Evolutionary conservation across 345 rosid species (phyloP).

Genomic region (Citrus reticulata): DNA sequence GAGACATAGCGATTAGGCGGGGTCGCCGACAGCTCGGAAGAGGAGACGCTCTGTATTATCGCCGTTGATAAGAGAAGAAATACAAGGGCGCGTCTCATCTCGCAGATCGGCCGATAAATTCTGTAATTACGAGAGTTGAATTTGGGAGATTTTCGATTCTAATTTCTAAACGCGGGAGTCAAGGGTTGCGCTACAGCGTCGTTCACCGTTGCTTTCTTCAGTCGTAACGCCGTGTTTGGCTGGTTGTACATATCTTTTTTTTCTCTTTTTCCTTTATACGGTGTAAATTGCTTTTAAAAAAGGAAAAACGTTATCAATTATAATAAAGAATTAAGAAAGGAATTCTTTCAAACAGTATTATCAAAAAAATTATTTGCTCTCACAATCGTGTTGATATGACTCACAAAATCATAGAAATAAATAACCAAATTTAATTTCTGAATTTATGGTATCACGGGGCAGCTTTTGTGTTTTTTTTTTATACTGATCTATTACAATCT

Average conservation of each 20-base stretch:
- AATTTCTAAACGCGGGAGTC: not conserved
- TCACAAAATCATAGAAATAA: not conserved
- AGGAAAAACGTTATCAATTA: too few species aligned
- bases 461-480: not conserved
- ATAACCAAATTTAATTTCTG: not conserved
- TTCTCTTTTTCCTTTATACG: too few species aligned
- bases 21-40: constrained; percentile 38
- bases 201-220: not conserved
- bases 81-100: constrained; percentile 47
- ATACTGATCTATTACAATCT: too few species aligned
- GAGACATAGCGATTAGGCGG: constrained; percentile 10
- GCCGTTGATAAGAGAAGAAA: constrained; percentile 29
- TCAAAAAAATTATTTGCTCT: not conserved
- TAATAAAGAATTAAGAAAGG: too few species aligned
- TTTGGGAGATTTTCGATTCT: not conserved
- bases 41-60: constrained; percentile 31
- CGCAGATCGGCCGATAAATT: not conserved
- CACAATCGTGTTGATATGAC: not conserved
- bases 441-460: too few species aligned
- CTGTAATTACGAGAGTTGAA: not conserved
- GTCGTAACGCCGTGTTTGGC: not conserved
- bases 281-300: too few species aligned
- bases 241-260: not conserved
- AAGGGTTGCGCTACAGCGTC: not conserved
- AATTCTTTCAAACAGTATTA: too few species aligned